These are phyloP conservation scores for Ceratobasidium sp. DNA, from an alignment of 1,284 basidiomycete genomes.

Conservation along the genomic window DNA sequence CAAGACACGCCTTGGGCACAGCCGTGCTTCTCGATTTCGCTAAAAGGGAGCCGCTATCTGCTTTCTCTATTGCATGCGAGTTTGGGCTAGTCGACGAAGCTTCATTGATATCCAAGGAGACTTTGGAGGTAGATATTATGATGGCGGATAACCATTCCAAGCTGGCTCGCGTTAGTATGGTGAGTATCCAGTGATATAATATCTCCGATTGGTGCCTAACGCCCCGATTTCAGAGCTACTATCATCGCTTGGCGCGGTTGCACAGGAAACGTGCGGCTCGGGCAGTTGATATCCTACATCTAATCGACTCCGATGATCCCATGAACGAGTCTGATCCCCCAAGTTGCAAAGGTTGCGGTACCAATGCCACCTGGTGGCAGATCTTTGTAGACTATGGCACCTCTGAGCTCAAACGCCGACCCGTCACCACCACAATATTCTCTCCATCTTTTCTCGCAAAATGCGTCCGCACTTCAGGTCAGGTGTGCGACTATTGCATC, in stretches of 20 bases:
- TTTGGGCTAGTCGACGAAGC: constrained; percentile 34
- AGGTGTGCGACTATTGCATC: constrained; percentile 29
- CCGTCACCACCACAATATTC: constrained; percentile 29
- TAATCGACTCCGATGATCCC: constrained; percentile 15
- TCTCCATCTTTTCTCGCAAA: constrained; percentile 37
- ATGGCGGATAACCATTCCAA: constrained; percentile 27
- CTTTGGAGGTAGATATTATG: constrained; percentile 36
- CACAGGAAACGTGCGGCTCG: constrained; percentile 27
- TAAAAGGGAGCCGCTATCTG: constrained; percentile 33
- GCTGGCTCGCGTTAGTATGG: constrained; percentile 32
- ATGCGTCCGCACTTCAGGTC: constrained; percentile 29
- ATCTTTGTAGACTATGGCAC: constrained; percentile 32
- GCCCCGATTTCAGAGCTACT: constrained; percentile 10
- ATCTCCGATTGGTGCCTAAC: neutral
- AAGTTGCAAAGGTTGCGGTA: constrained; percentile 27
- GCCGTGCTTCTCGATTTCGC: constrained; percentile 36
- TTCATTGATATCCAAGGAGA: constrained; percentile 32
- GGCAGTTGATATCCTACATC: constrained; percentile 26
- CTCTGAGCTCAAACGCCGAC: constrained; percentile 31
- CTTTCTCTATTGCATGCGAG: constrained; percentile 37
- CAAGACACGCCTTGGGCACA: constrained; percentile 31
- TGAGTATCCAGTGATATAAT: neutral
- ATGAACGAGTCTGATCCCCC: constrained; percentile 35
- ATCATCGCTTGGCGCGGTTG: constrained; percentile 34
- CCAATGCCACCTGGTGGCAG: constrained; percentile 39